These are phyloP conservation scores for Fennellomyces sp. DNA, from an alignment of 371 early-diverging fungal genomes.

Conservation along the genomic window DNA sequence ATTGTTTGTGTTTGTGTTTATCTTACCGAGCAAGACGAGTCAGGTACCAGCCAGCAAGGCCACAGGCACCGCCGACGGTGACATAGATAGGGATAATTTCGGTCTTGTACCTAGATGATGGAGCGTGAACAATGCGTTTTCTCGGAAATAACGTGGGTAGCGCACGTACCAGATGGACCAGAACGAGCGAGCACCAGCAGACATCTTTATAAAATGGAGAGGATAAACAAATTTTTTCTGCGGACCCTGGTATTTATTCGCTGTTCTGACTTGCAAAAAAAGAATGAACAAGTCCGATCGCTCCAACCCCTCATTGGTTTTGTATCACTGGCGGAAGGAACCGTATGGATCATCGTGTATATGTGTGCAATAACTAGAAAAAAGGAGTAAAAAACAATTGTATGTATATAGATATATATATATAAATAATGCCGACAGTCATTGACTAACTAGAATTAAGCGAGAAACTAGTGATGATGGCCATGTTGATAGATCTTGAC, in stretches of 20 bases:
- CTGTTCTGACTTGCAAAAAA: not conserved
- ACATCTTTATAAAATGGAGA: slow-evolving; percentile 30
- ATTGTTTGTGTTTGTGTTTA: not conserved
- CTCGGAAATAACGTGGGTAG: no score
- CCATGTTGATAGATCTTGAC: slow-evolving; percentile 63
- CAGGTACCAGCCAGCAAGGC: slow-evolving; percentile 51
- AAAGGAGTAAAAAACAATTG: not conserved
- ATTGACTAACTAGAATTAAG: not conserved
- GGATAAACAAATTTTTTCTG: slow-evolving; percentile 17
- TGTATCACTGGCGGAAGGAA: not conserved
- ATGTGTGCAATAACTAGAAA: not conserved
- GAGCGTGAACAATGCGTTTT: no score
- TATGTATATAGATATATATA: not conserved
- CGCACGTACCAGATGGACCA: slow-evolving; percentile 58
- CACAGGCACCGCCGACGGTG: slow-evolving; percentile 51
- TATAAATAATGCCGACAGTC: not conserved
- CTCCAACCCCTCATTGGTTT: not conserved
- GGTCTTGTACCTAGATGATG: no score
- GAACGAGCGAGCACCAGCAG: slow-evolving; percentile 49
- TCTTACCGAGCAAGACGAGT: slow-evolving; percentile 46
- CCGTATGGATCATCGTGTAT: no score
- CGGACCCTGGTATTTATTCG: slow-evolving; percentile 13
- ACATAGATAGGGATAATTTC: slow-evolving; percentile 56
- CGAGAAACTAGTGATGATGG: slow-evolving; percentile 23
- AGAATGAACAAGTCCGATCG: not conserved